These are phyloP conservation scores for Amanita exitialis DNA, from an alignment of 768 basidiomycete genomes.

Conservation along the genomic window DNA sequence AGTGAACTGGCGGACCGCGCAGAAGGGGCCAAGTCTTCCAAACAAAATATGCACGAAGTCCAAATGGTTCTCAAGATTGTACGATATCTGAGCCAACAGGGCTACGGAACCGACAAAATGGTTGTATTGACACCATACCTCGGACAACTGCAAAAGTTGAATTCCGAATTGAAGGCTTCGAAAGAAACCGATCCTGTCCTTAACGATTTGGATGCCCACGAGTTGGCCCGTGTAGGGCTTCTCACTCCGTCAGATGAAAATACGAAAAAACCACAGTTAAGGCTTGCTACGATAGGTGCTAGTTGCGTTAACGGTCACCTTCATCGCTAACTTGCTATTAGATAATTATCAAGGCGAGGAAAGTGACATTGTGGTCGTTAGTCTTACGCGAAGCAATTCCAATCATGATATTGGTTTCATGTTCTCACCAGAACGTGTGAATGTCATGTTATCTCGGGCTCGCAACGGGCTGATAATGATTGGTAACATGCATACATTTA, in stretches of 20 bases:
- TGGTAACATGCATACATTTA: conserved; percentile 54
- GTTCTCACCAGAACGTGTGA: conserved; percentile 58
- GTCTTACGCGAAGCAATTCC: conserved; percentile 50
- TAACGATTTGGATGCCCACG: conserved; percentile 51
- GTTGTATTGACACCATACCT: conserved; percentile 65
- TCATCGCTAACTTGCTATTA: conserved; percentile 13
- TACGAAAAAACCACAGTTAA: conserved; percentile 32
- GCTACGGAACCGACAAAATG: conserved; percentile 48
- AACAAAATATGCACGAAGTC: conserved; percentile 51
- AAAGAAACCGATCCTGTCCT: conserved; percentile 42
- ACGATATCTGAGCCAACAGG: conserved; percentile 56
- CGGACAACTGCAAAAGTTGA: conserved; percentile 49
- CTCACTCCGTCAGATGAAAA: conserved; percentile 26
- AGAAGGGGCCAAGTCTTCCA: conserved; percentile 45
- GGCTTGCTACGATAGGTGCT: conserved; percentile 57
- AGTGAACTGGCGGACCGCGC: conserved; percentile 28
- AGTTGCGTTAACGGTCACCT: background rate
- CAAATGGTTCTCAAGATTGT: conserved; percentile 59
- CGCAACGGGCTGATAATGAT: conserved; percentile 56
- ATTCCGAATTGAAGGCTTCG: conserved; percentile 30
- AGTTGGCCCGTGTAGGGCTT: conserved; percentile 49
- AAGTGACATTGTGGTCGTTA: conserved; percentile 55
- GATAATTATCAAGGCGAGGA: conserved; percentile 78
- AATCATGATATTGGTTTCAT: conserved; percentile 59
- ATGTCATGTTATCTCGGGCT: conserved; percentile 62